Evolutionary conservation across 495 filamentous ascomycete genomes (phyloP), one percentile per base, ranked within the genome.

Genomic region (Trichoderma erinaceum): DNA sequence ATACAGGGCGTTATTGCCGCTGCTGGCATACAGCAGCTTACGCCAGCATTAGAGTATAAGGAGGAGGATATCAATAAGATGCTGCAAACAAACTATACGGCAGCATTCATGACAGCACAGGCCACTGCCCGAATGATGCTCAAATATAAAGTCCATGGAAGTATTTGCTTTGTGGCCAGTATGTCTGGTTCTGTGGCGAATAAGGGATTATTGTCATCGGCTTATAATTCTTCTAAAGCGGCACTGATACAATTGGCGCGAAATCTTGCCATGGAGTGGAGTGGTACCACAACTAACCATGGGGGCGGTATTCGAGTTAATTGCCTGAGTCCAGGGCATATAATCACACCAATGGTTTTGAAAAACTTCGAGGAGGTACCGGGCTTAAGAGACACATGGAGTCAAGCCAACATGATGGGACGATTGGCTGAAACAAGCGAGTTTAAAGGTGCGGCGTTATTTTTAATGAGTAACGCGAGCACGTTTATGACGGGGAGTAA

Each of bases 1-100:
- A 70, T 93, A 69, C 89, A 93, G 71, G 91, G 90, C 3, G 75
- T 92, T 44, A 81, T 93, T n/a, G 90, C 90, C 0, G 90, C 89
- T 3, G 90, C 91, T 1, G 90, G 87, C 10, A 87, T 92, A 56
- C 87, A 92, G 75, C 86, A 91, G 71, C 83, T 91, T 66, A 87
- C 81, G 15, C 79, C 87, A 0, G 90, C 90, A n/a, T 73, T 89
- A 27, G 87, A 92, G 46, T 91, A 92, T 75, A 82, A 82, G 4
- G 79, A 83, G 56, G 82, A 87, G 66, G 88, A 92, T 71, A 85
- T 88, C 69, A 86, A 86, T 67, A 81, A 81, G 66, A 90, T 93
- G 87, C 83, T 94, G 75, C 85, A 86, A 63, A 82, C 91, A 66
- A 93, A 93, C 72, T 88, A 91, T 70, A 91, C 88, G 0, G 91